Evolutionary conservation across 495 filamentous ascomycete species (phyloP), one percentile per base, ranked within the genome.

Genomic region (Xylaria palmicola): DNA sequence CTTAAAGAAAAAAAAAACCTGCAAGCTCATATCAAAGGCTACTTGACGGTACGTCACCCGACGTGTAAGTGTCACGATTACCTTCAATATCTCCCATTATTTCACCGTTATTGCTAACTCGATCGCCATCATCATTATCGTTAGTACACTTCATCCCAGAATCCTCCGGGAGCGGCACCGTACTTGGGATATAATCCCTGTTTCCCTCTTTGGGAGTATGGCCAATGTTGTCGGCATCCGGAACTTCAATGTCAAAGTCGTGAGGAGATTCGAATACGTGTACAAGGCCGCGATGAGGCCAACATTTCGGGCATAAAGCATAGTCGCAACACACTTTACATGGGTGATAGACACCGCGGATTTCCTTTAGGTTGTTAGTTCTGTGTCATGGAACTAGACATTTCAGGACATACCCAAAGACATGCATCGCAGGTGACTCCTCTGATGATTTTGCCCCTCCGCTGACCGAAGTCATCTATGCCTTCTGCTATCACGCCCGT

Each of bases 241-340:
- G 2, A 44, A 20, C 41, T 44, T 20, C 13, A 22, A 5, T 20
- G 5, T 44, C 17, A 10, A 44, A 44, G 5, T 44, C 10, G 10
- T 44, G 41, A 22, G 41, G 41, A 4, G 41, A 22, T 22, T 3
- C 10, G 22, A 44, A 44, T 20, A 19, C 1, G 17, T 47, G 54
- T 19, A 47, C 19, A 4, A 40, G 19, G 17, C 45, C 54, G 20
- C 34, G 54, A 41, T 47, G 54, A 6, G 34, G 36, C 26, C 34
- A 45, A 22, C 54, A 57, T 45, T 57, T 57, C 37, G n/a, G 5
- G 39, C 54, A 57, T 27, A 57, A 17, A 7, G 7, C 37, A 19
- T 27, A 30, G 26, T 57, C 54, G 24, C 27, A 17, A n/a, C 54
- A 57, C 3, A n/a, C 27, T 45, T 17, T 44, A 44, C 54, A 57